Evolutionary conservation across 2,329 filamentous ascomycete species (phyloP).

Genomic region (Fusarium sp.): DNA sequence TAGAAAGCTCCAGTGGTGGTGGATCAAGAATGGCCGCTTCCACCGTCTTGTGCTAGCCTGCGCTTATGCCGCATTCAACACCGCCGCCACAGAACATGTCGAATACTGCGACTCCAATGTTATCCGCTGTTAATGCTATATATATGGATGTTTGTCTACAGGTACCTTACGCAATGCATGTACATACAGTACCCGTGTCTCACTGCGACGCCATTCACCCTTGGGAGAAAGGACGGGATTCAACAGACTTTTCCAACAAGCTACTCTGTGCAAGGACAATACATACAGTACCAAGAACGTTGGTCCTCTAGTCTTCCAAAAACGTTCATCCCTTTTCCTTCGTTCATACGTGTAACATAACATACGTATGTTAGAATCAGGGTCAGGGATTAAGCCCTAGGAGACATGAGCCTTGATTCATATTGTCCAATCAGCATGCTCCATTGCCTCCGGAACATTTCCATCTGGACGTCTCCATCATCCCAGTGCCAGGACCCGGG

Average conservation of each 20-base stretch:
- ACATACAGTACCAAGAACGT: neutral
- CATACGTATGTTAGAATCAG: neutral
- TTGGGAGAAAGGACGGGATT: neutral
- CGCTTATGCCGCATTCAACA: slow-evolving; percentile 17
- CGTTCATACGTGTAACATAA: neutral
- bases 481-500: slow-evolving; percentile 2
- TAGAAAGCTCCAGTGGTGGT: neutral
- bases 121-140: slow-evolving; percentile 11
- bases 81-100: slow-evolving; percentile 24
- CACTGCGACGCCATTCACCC: slow-evolving; percentile 31
- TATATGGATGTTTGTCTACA: neutral
- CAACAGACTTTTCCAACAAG: neutral
- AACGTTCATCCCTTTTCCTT: slow-evolving; percentile 15
- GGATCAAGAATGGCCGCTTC: slow-evolving; percentile 9
- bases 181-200: slow-evolving; percentile 23
- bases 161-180: neutral
- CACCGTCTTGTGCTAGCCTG: slow-evolving; percentile 5
- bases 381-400: slow-evolving; percentile 1
- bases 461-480: slow-evolving; percentile 11
- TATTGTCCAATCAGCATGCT: slow-evolving; percentile 12
- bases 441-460: slow-evolving; percentile 24
- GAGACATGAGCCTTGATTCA: slow-evolving; percentile 11
- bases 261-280: neutral
- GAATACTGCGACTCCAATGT: slow-evolving; percentile 31
- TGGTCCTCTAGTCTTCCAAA: slow-evolving; percentile 7